These are phyloP conservation scores for Rhodotorula sp. DNA, from an alignment of 1,284 basidiomycete genomes.

Conservation along the genomic window DNA sequence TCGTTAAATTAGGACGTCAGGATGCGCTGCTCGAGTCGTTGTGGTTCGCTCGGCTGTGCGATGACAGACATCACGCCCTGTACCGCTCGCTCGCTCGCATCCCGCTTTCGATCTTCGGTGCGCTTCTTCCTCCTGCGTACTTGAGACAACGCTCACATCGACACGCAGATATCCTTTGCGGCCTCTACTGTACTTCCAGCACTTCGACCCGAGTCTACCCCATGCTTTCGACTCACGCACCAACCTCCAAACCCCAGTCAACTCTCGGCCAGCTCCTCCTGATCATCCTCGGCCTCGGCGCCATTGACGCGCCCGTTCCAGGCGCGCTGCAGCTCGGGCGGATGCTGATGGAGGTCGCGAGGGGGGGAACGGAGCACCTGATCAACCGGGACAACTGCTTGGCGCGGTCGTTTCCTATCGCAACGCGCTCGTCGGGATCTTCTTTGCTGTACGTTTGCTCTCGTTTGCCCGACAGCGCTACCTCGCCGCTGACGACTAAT, in stretches of 20 bases:
- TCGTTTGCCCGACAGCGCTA: too few relatives aligned
- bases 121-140: not conserved
- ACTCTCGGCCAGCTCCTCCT: constrained; percentile 24
- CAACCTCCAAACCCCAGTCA: constrained; percentile 17
- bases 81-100: constrained; percentile 11
- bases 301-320: constrained; percentile 15
- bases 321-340: constrained; percentile 7
- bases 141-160: not conserved
- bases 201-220: constrained; percentile 13
- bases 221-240: constrained; percentile 15
- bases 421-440: too few relatives aligned
- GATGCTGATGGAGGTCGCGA: constrained; percentile 12
- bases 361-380: constrained; percentile 6
- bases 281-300: constrained; percentile 18
- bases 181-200: constrained; percentile 21
- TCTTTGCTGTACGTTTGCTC: too few relatives aligned
- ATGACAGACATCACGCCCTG: constrained; percentile 7
- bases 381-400: constrained; percentile 22
- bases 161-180: not conserved
- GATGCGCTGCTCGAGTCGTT: constrained; percentile 22
- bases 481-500: too few relatives aligned
- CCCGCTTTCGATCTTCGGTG: constrained; percentile 6
- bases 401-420: constrained; percentile 13
- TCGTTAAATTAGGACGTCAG: constrained; percentile 13
- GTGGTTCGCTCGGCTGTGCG: constrained; percentile 4